A percentile compares a stretch with the other conserved stretches of the same genome.
These are phyloP conservation scores for Zygosaccharomyces pseudobailii DNA, from an alignment of 1,139 yeast genomes.

Conservation along the genomic window DNA sequence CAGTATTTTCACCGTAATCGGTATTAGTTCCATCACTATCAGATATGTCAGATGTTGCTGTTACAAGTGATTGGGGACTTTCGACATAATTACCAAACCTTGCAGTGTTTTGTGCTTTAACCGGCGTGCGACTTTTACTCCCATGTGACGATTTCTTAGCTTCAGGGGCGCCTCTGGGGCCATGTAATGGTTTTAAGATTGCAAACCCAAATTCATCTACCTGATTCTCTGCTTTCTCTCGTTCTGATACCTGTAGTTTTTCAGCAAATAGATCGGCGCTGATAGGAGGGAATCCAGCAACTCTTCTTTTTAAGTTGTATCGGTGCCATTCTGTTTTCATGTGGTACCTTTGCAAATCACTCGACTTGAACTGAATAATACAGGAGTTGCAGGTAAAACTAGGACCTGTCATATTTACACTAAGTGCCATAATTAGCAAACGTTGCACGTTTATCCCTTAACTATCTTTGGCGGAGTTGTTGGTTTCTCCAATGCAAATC, in stretches of 20 bases:
- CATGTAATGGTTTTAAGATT: slow-evolving; percentile 28
- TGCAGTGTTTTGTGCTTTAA: neutral
- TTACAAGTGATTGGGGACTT: slow-evolving; percentile 38
- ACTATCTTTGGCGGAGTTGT: no score
- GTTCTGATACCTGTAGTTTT: slow-evolving; percentile 46
- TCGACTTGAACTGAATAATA: slow-evolving; percentile 65
- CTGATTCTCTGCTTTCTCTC: slow-evolving; percentile 39
- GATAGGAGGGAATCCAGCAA: slow-evolving; percentile 77
- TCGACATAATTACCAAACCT: neutral
- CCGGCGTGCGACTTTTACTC: slow-evolving; percentile 31
- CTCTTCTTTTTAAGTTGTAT: slow-evolving; percentile 85
- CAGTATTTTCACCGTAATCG: slow-evolving; percentile 45
- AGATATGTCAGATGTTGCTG: slow-evolving; percentile 56
- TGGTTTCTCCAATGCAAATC: neutral
- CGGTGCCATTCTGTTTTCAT: slow-evolving; percentile 97
- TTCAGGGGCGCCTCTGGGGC: slow-evolving; percentile 5
- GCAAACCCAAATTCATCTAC: slow-evolving; percentile 67
- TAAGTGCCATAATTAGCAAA: neutral
- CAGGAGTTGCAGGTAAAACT: slow-evolving; percentile 80
- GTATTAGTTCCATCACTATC: slow-evolving; percentile 37
- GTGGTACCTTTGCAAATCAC: slow-evolving; percentile 78
- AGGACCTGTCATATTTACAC: slow-evolving; percentile 7
- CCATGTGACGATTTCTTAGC: slow-evolving; percentile 4
- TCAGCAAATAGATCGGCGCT: slow-evolving; percentile 78
- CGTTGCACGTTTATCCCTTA: neutral